Evolutionary conservation across 2,329 filamentous ascomycete species (phyloP), one percentile per base, ranked within the genome.

Genomic region (Ascochyta lentis): DNA sequence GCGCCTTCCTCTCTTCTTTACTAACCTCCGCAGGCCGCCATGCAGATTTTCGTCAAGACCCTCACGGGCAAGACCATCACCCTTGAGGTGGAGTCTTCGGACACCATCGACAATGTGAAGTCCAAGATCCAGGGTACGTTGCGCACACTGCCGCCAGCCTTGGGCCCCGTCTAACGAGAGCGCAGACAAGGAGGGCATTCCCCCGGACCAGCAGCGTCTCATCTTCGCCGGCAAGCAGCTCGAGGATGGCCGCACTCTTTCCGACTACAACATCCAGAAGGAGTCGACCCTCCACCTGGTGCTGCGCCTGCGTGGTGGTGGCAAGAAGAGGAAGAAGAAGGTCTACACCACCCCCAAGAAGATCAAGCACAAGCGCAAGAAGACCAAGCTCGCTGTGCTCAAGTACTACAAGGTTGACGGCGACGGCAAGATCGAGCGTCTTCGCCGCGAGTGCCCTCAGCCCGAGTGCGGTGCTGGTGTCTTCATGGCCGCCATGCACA

Each of bases 341-440:
- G 95, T 99, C 74, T 99, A 99, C 91, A 98, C 92, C 80, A 99
- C 95, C 77, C 95, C 95, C 81, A 99, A 99, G 93, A 99, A 99
- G 92, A 99, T 99, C 90, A 99, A 99, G 95, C 95, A 99, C 90
- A 99, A 99, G 93, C 90, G 92, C 86, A 99, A 98, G 92, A 99
- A 99, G 94, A 96, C 91, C 89, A 99, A 99, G 90, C 86, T 99
- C 81, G 95, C 95, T 77, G 94, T 99, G 74, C 93, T 99, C 82
- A 99, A 99, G 90, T 99, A 99, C 91, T 99, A 99, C 91, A 99
- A 99, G 91, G 95, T 99, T 76, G 95, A 98, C 82, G 92, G 91
- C 75, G 95, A 99, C 77, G 95, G 96, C 83, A 98, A 98, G 90
- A 98, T 99, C 76, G 95, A 99, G 90, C 95, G 95, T 78, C 89